Percentiles rank a stretch among this genome's conserved stretches.
Evolutionary conservation across 495 filamentous ascomycete genomes (phyloP).

Genomic region (Aspergillus nidulans): DNA sequence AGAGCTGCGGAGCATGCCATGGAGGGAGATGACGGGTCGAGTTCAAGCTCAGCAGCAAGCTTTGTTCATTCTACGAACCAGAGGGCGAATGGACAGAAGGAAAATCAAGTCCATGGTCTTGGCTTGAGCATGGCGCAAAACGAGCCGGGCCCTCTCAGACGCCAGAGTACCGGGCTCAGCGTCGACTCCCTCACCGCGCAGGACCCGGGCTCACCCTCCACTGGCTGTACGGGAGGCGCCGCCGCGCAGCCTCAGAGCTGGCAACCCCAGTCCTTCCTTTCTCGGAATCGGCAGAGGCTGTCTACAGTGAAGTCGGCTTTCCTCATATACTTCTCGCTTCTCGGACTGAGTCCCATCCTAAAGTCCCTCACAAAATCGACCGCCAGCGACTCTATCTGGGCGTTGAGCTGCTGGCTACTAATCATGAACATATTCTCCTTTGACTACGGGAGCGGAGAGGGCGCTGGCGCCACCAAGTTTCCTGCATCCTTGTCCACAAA

Average conservation of each 20-base stretch:
- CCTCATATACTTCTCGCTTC: slow-evolving; percentile 85
- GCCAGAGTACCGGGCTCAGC: slow-evolving; percentile 18
- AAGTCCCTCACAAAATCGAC: slow-evolving; percentile 92
- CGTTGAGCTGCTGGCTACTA: slow-evolving; percentile 87
- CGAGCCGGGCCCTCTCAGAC: slow-evolving; percentile 8
- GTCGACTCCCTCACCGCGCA: slow-evolving; percentile 16
- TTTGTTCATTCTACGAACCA: slow-evolving; percentile 27
- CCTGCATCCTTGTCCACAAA: slow-evolving; percentile 91
- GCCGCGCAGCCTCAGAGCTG: slow-evolving; percentile 6
- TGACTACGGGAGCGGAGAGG: slow-evolving; percentile 73
- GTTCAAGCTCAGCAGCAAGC: slow-evolving; percentile 42
- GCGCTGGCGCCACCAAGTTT: slow-evolving; percentile 51
- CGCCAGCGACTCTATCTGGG: slow-evolving; percentile 90
- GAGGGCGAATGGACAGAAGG: slow-evolving; percentile 24
- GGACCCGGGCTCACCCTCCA: slow-evolving; percentile 14
- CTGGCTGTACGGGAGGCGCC: slow-evolving; percentile 7
- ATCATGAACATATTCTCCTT: slow-evolving; percentile 96
- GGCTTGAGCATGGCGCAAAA: slow-evolving; percentile 40
- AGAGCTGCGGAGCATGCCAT: slow-evolving; percentile 30
- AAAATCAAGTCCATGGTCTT: slow-evolving; percentile 40
- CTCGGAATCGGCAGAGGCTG: slow-evolving; percentile 62
- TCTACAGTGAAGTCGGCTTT: slow-evolving; percentile 82
- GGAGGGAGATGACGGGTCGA: slow-evolving; percentile 43
- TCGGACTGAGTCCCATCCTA: slow-evolving; percentile 88
- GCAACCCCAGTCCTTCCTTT: slow-evolving; percentile 41